phyloP scores from a whole-genome alignment of 768 basidiomycete genomes.

The Scleroderma citrinum region DNA sequence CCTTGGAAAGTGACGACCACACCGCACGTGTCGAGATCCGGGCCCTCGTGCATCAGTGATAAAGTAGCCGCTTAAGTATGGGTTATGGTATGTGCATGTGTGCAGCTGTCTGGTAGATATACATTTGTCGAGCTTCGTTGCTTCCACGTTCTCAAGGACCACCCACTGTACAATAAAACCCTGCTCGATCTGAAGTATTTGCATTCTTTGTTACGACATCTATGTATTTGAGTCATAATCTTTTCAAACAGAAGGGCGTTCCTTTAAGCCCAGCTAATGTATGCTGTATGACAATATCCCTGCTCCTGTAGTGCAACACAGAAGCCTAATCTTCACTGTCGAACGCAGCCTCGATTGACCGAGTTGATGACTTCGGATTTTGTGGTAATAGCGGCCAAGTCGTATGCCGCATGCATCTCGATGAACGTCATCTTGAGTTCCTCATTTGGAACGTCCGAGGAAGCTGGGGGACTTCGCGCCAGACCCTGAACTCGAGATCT shows the following conservation, averaged over 20 bases:
- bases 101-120: not conserved
- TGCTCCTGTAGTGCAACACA: not conserved
- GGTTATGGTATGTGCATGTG: not conserved
- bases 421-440: constrained; percentile 3
- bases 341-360: constrained; percentile 2
- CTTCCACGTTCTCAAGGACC: not conserved
- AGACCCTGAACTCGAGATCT: constrained; percentile 1
- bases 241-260: not conserved
- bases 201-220: not conserved
- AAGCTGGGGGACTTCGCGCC: not conserved
- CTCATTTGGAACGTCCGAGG: not conserved
- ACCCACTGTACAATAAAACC: not conserved
- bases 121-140: not conserved
- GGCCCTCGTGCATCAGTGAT: not conserved
- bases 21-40: not conserved
- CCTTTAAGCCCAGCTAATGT: not conserved
- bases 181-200: not conserved
- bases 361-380: not conserved
- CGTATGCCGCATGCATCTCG: not conserved
- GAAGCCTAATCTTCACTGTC: constrained; percentile 1
- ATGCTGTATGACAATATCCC: not conserved
- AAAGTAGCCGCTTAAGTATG: not conserved
- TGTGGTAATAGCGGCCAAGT: not conserved
- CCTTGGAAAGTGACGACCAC: constrained; percentile 18
- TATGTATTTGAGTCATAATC: no score